Conservation (phyloP, 2,329 filamentous ascomycete genomes). For the Talaromyces albobiverticillius region DNA sequence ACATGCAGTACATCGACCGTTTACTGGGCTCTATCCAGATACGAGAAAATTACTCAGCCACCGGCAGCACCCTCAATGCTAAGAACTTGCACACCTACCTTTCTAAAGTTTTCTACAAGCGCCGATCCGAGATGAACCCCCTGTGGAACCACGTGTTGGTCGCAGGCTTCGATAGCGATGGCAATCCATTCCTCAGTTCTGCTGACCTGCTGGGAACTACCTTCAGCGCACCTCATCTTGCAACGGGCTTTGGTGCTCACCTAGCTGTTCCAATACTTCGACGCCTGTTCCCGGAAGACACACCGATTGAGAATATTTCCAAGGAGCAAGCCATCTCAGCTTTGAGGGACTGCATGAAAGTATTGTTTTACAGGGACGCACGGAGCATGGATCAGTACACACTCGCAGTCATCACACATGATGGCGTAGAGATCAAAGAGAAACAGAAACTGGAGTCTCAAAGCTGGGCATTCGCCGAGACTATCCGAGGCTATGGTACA, state of each 20-base stretch:
- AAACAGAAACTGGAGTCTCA: conserved; percentile 87
- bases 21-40: conserved; percentile 83
- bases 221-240: conserved; percentile 81
- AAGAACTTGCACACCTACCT: conserved; percentile 97
- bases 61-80: conserved; percentile 66
- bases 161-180: conserved; percentile 76
- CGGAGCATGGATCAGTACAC: conserved; percentile 89
- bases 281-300: conserved; percentile 78
- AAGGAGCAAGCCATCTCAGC: conserved; percentile 76
- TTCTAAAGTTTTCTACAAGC: conserved; percentile 91
- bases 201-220: conserved; percentile 92
- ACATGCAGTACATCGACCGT: conserved; percentile 98
- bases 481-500: conserved; percentile 91
- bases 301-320: conserved; percentile 65
- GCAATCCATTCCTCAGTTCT: conserved; percentile 83
- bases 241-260: conserved; percentile 90
- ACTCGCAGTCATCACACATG: conserved; percentile 83
- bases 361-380: conserved; percentile 94
- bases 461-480: conserved; percentile 97
- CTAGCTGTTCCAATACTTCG: conserved; percentile 91
- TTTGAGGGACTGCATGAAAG: conserved; percentile 95
- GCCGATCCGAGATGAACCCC: conserved; percentile 92
- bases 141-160: conserved; percentile 96
- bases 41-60: conserved; percentile 75
- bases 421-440: conserved; percentile 81